Conservation (phyloP, 768 basidiomycete species). For the Podaxis sp. region DNA sequence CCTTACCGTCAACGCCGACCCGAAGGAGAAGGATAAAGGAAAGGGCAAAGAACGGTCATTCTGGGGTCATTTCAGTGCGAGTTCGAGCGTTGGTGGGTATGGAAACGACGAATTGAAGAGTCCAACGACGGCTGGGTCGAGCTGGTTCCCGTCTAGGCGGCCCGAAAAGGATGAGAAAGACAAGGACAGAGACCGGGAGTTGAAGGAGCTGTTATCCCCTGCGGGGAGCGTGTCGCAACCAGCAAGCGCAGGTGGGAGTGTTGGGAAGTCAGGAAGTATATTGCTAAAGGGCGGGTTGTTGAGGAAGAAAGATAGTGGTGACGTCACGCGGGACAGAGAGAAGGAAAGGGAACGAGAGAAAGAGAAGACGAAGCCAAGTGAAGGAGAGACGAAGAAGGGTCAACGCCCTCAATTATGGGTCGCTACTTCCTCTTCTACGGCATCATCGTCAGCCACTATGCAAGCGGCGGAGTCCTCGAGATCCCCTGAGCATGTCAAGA, state of each 20-base stretch:
- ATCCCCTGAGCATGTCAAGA: conserved; percentile 3
- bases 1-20: conserved; percentile 12
- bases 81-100: conserved; percentile 5
- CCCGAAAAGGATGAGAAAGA: conserved; percentile 15
- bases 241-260: background rate
- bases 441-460: background rate
- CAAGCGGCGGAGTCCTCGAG: background rate
- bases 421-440: conserved; percentile 19
- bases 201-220: conserved; percentile 1
- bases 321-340: conserved; percentile 19
- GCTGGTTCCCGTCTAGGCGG: background rate
- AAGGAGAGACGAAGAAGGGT: conserved; percentile 16
- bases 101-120: background rate
- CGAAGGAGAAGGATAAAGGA: background rate
- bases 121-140: background rate
- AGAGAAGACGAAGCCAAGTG: conserved; percentile 17
- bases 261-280: conserved; percentile 13
- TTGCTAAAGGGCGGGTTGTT: conserved; percentile 13
- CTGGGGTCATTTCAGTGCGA: background rate
- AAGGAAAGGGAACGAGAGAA: conserved; percentile 24
- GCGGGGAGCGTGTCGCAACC: background rate
- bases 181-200: conserved; percentile 1
- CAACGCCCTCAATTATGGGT: conserved; percentile 32
- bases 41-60: conserved; percentile 3
- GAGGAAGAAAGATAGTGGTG: conserved; percentile 20